Percentiles rank a stretch among this genome's conserved stretches.
Evolutionary conservation across 2,329 filamentous ascomycete genomes (phyloP).

Genomic region (Bipolaris victoriae): DNA sequence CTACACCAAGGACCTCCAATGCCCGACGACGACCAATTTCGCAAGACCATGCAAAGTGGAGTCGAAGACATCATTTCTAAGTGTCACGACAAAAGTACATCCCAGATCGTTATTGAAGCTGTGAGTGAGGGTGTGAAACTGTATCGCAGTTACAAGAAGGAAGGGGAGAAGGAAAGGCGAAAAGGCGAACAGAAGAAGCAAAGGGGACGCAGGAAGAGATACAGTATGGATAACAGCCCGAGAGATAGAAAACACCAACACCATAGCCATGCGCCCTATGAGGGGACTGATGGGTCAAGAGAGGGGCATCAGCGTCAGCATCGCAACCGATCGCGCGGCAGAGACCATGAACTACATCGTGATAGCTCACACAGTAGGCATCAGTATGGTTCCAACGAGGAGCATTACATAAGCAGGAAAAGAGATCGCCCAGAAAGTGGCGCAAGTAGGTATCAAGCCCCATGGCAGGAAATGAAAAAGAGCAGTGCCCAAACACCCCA

Average conservation of each 20-base stretch:
- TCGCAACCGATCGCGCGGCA: not conserved
- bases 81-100: conserved; percentile 14
- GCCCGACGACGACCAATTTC: conserved; percentile 19
- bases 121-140: conserved; percentile 29
- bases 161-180: conserved; percentile 10
- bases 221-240: not conserved
- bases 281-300: not conserved
- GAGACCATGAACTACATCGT: not conserved
- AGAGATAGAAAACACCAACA: not conserved
- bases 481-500: not conserved
- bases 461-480: not conserved
- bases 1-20: conserved; percentile 2
- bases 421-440: not conserved
- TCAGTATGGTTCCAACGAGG: not conserved
- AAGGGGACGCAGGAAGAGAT: not conserved
- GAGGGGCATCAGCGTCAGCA: not conserved
- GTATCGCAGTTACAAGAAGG: conserved; percentile 24
- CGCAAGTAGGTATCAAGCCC: conserved; percentile 4
- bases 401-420: too few relatives aligned
- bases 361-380: not conserved
- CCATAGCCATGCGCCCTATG: not conserved
- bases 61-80: conserved; percentile 22
- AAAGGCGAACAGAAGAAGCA: not conserved
- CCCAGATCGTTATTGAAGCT: conserved; percentile 26
- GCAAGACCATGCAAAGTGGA: conserved; percentile 21